Evolutionary conservation across 2,329 filamentous ascomycete species (phyloP).

Genomic region (Trichoderma sp.): DNA sequence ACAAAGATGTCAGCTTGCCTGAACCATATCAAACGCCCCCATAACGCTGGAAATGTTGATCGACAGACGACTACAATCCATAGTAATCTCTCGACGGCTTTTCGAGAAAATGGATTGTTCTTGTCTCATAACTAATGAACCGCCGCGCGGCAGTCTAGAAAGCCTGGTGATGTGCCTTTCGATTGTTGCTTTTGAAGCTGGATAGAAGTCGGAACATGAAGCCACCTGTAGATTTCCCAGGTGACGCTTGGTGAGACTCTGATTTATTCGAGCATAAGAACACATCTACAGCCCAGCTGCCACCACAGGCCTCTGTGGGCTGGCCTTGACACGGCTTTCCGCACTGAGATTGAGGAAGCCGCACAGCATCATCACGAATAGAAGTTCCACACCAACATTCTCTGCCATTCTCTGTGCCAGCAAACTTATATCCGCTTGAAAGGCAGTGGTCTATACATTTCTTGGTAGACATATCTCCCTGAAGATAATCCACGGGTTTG

Average conservation of each 20-base stretch:
- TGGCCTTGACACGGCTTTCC: conserved; percentile 24
- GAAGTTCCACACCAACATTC: conserved; percentile 51
- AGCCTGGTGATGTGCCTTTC: background rate
- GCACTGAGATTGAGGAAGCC: conserved; percentile 28
- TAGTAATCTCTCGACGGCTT: background rate
- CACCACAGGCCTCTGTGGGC: conserved; percentile 22
- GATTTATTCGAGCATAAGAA: conserved; percentile 16
- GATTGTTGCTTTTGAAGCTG: background rate
- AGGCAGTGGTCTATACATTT: conserved; percentile 49
- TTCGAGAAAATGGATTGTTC: background rate
- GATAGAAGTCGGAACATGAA: conserved; percentile 7
- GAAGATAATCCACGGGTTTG: conserved; percentile 28
- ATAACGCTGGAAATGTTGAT: background rate
- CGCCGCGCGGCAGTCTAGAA: background rate
- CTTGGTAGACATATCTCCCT: conserved; percentile 45
- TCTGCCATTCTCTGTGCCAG: conserved; percentile 48
- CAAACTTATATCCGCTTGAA: conserved; percentile 39
- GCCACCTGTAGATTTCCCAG: background rate
- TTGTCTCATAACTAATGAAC: background rate
- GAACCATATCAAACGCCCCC: background rate
- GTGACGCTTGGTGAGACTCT: background rate
- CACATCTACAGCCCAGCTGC: conserved; percentile 29
- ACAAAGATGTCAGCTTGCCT: background rate
- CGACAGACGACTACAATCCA: background rate
- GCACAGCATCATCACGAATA: conserved; percentile 26